Percentiles rank a stretch among this genome's conserved stretches.
Conservation (phyloP, 108 stramenopile genomes). For the Stephanodiscus minutulus region DNA sequence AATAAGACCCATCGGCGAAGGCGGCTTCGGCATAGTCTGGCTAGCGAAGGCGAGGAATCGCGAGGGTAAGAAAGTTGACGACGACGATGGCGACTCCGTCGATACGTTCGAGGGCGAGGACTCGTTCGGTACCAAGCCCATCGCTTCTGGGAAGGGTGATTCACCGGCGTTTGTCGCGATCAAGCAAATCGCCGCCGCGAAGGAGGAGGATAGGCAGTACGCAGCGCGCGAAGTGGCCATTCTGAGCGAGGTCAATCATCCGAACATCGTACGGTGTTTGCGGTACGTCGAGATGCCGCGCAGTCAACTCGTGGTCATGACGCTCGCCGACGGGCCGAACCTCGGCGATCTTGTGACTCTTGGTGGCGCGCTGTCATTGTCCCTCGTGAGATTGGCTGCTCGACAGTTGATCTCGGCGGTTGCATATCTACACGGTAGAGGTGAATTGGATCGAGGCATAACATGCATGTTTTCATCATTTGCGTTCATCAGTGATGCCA, state of each 20-base stretch:
- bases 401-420: slow-evolving; percentile 79
- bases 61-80: slow-evolving; percentile 17
- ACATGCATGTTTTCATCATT: too few species aligned
- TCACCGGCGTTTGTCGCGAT: slow-evolving; percentile 61
- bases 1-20: slow-evolving; percentile 68
- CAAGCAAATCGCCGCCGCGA: slow-evolving; percentile 75
- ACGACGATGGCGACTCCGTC: slow-evolving; percentile 39
- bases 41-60: slow-evolving; percentile 50
- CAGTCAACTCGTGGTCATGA: slow-evolving; percentile 66
- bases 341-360: slow-evolving; percentile 61
- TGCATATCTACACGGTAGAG: slow-evolving; percentile 77
- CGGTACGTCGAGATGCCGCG: slow-evolving; percentile 47
- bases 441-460: not conserved
- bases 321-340: slow-evolving; percentile 67
- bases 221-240: slow-evolving; percentile 81
- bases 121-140: slow-evolving; percentile 5
- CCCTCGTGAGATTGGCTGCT: slow-evolving; percentile 66
- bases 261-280: slow-evolving; percentile 73
- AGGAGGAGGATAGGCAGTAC: slow-evolving; percentile 67
- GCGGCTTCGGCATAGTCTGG: slow-evolving; percentile 81
- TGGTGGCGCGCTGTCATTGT: slow-evolving; percentile 74
- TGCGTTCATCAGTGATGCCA: not conserved
- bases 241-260: slow-evolving; percentile 70
- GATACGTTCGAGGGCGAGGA: slow-evolving; percentile 22
- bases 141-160: not conserved